Base-by-base conservation (phyloP, 2,329 filamentous ascomycete genomes). In the Paraphaeosphaeria minitans region DNA sequence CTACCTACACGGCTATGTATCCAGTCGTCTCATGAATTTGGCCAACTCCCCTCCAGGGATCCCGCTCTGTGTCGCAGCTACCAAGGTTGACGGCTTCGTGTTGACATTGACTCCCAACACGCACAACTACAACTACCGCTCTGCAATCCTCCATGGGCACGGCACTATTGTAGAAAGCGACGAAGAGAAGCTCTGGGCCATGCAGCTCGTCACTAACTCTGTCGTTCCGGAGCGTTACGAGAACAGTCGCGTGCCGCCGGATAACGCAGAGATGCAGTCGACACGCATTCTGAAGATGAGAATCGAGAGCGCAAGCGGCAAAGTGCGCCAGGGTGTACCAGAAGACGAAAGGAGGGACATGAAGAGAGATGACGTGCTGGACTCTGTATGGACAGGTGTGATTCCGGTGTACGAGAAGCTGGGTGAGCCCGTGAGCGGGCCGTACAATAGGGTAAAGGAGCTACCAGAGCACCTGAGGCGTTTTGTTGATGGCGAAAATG, bases 1-100 rank as follows among this genome's bases (percentile, higher is more conserved):
- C 16, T 42, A 42, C 75, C 83, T 96, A 8, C 92, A 96, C 77
- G 92, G 92, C 71, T 96, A 94, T 75, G 88, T 94, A 66, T 91
- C 87, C 59, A 87, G 88, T 1, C 89, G 92, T 14, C 82, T 96
- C 49, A 89, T 93, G 82, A 89, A 88, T 63, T 75, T 90, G 8
- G 82, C 86, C 35, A 84, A 89, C 16, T 42, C 39, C 6, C 39
- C 39, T 9, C n/a, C 16, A 21, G 39, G 39, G 16, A 19, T 42
- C 39, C 39, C 39, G n/a, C 39, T 42, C 39, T 42, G 39, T 16
- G 39, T 42, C 39, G 39, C 39, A 22, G 90, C 90, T 1, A 90
- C 87, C 47, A 87, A 89, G 71, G 78, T 96, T 41, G 91, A 96
- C 78, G 92, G 92, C 41, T 81, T 95, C 53, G 87, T 96, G 9